A percentile compares a stretch with the other conserved stretches of the same genome.
Conservation (phyloP, 352 stramenopile species). For the Phytopythium montanum region DNA sequence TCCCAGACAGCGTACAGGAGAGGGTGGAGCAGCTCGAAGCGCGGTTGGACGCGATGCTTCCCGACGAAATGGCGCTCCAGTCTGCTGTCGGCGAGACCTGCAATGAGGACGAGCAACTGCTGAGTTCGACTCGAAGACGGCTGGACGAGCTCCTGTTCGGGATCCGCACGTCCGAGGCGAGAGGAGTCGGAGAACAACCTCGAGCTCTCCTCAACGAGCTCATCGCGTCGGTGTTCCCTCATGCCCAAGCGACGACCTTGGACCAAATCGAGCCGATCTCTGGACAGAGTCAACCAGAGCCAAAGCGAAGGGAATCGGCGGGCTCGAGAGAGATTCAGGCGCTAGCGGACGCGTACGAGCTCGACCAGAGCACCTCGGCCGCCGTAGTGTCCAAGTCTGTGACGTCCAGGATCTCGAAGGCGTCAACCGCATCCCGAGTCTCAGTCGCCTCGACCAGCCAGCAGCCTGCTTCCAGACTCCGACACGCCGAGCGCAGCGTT, state of each 20-base stretch:
- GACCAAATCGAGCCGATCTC: background rate
- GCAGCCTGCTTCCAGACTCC: background rate
- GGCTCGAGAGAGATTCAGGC: slow-evolving; percentile 33
- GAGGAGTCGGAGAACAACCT: background rate
- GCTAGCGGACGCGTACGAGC: slow-evolving; percentile 64
- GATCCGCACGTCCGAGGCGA: background rate
- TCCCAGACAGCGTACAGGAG: slow-evolving; percentile 26
- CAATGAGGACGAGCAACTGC: background rate
- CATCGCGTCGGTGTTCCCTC: background rate
- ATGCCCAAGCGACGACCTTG: background rate
- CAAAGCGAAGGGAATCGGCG: background rate
- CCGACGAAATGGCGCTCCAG: slow-evolving; percentile 14
- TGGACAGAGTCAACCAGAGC: background rate
- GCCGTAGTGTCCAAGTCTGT: background rate
- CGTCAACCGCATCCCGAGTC: background rate
- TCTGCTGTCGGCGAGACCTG: no score
- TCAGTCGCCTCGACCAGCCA: background rate
- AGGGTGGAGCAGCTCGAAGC: slow-evolving; percentile 40
- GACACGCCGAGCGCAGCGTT: slow-evolving; percentile 1
- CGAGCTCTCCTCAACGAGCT: background rate
- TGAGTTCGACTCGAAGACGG: background rate
- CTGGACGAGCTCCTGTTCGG: background rate
- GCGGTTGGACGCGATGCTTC: slow-evolving; percentile 27
- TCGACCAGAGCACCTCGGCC: slow-evolving; percentile 5
- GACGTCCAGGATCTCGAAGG: background rate